These are phyloP conservation scores for Rhododendron vialii DNA, from an alignment of 148 eudicot species.

Conservation along the genomic window DNA sequence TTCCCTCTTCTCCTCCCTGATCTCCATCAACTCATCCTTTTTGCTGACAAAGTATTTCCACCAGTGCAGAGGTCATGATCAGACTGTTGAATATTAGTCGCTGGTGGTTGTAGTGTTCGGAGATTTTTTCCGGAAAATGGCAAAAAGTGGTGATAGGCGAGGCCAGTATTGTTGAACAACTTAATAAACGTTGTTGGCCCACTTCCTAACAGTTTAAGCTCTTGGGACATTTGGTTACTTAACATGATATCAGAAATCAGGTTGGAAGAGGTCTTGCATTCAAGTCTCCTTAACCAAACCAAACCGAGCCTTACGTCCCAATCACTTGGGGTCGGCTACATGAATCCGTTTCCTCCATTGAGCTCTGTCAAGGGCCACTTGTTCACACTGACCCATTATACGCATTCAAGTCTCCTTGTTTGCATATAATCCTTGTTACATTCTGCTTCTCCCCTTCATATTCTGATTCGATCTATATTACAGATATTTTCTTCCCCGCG, in stretches of 20 bases:
- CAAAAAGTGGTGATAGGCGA: background rate
- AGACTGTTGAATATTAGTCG: background rate
- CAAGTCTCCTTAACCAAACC: background rate
- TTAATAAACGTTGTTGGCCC: background rate
- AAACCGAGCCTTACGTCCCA: too few relatives aligned
- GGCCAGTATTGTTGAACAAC: background rate
- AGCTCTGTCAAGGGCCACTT: too few relatives aligned
- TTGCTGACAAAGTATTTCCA: background rate
- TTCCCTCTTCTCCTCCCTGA: background rate
- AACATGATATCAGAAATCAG: background rate
- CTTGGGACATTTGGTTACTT: background rate
- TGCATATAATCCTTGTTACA: background rate
- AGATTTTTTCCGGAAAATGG: background rate
- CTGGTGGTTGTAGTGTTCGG: background rate
- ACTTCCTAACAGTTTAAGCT: background rate
- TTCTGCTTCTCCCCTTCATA: background rate
- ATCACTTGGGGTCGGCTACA: too few relatives aligned
- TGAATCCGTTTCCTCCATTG: too few relatives aligned
- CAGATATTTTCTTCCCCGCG: background rate
- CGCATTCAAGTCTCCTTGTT: background rate
- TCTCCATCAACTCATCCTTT: background rate
- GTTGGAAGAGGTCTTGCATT: background rate
- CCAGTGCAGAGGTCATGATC: background rate
- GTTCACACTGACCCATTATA: too few relatives aligned
- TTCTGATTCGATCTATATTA: background rate